Evolutionary conservation across 2,329 filamentous ascomycete species (phyloP), one percentile per base, ranked within the genome.

Genomic region (Dryadomyces quercus-mongolicae): DNA sequence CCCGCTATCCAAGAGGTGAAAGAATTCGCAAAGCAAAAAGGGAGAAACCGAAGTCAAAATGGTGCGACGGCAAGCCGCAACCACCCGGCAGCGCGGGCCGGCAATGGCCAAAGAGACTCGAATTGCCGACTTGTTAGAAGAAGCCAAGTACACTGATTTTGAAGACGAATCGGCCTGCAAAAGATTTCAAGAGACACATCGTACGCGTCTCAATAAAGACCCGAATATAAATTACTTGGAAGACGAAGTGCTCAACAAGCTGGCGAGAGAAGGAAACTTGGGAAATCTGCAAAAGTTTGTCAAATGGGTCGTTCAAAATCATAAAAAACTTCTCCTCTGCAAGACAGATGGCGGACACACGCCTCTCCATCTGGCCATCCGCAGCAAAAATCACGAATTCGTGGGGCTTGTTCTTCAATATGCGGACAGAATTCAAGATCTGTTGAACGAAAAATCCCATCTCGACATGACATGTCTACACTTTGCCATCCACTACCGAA

Each of bases 301-400:
- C 42, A 25, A 36, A 22, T 56, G 54, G 54, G 51, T 47, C 2
- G 15, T 56, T 7, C 4, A 46, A 22, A 42, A 45, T 25, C 48
- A 56, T 42, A 20, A 18, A 12, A 18, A n/a, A 7, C 51, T 56
- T 1, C 47, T 56, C 1, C 13, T 18, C 2, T 56, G 54, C 51
- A 54, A 51, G 34, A 31, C 38, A 3, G 51, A 46, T 16, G 48
- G 42, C 2, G 51, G 54, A 9, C 16, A 42, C 16, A 56, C 54
- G 15, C 54, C 54, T 18, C 48, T 56, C 4, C 54, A 53, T n/a
- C 18, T 51, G 20, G 54, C 54, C 10, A 53, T 56, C 31, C 44
- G 45, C 40, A 4, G 9, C 9, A 34, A 25, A 7, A 53, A 56
- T 31, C 20, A 54, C n/a, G 54, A 53, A 36, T 53, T 56, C 13